Evolutionary conservation across 768 basidiomycete genomes (phyloP), one percentile per base, ranked within the genome.

Genomic region (Phanerochaete carnosa): DNA sequence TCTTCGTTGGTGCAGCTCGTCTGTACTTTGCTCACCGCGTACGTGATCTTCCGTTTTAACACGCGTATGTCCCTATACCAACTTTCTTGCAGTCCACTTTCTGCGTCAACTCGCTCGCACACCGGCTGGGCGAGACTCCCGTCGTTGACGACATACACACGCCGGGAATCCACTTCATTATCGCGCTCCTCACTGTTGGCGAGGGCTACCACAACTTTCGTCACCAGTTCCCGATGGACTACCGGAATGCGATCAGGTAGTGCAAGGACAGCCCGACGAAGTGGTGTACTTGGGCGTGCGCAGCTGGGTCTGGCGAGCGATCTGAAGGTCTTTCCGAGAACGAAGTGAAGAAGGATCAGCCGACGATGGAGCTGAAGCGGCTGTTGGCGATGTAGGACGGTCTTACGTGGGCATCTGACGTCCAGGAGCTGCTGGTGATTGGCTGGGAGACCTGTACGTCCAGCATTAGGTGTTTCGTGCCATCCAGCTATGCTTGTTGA

Each of bases 121-220:
- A 98, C 75, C 96, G 92, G 92, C 85, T 98, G 62, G 95, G 95
- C 51, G 94, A 94, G 62, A 78, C 89, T 6, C 92, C 94, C 25
- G 95, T 94, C 69, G 94, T 95, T 75, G 92, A 96, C 74, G 92
- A 95, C 84, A 95, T 94, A 78, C 92, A 95, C 74, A 90, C 92
- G 7, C 95, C 95, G 16, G 82, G 89, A 55, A 93, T 96, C 74
- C 94, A 95, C 74, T 71, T 94, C 62, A 71, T 95, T 70, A 95
- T 94, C 30, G 95, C 95, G 2, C 78, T 97, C 29, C 88, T 86
- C 62, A 97, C 95, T 35, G 88, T 95, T 68, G 95, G 95, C 55
- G 95, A 98, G 74, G 95, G 95, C 16, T 98, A 98, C 79, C 95
- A 98, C 81, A 98, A 98, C 75, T 96, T 95, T 85, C 95, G 97